phyloP scores from a whole-genome alignment of 306 rosid species.

The Quercus ilex region DNA sequence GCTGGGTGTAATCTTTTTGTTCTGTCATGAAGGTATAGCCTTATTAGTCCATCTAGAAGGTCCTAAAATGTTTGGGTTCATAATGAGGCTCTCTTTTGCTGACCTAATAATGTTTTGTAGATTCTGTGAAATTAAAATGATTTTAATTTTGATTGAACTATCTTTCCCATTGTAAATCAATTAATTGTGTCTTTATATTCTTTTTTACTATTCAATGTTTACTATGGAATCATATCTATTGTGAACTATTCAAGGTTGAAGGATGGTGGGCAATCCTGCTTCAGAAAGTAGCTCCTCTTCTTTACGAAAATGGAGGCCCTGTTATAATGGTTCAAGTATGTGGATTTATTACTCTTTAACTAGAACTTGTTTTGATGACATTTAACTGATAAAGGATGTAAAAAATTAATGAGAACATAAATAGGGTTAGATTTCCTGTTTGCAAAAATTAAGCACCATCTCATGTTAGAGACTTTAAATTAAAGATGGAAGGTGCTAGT shows the following conservation, averaged over 20 bases:
- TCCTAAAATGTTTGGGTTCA: neutral
- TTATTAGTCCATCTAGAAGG: neutral
- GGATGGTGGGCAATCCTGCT: slow-evolving; percentile 86
- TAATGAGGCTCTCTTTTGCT: neutral
- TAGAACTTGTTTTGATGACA: neutral
- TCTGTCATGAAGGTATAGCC: neutral
- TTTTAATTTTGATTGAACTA: neutral
- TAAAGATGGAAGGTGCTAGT: neutral
- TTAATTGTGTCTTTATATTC: neutral
- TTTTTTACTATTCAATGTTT: slow-evolving; percentile 5
- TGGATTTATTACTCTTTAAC: neutral
- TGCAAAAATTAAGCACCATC: neutral
- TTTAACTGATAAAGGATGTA: neutral
- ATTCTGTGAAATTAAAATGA: neutral
- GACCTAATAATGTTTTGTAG: neutral
- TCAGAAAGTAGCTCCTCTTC: slow-evolving; percentile 72
- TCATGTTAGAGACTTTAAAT: no score
- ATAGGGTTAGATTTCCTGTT: neutral
- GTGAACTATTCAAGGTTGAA: slow-evolving; percentile 59
- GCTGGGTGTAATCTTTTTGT: neutral
- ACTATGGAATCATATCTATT: slow-evolving; percentile 16
- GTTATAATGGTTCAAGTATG: slow-evolving; percentile 93
- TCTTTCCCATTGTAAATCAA: neutral
- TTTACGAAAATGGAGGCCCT: slow-evolving; percentile 80
- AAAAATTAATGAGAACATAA: neutral